Conservation (phyloP, 768 basidiomycete species). For the Dentipellis sp. region DNA sequence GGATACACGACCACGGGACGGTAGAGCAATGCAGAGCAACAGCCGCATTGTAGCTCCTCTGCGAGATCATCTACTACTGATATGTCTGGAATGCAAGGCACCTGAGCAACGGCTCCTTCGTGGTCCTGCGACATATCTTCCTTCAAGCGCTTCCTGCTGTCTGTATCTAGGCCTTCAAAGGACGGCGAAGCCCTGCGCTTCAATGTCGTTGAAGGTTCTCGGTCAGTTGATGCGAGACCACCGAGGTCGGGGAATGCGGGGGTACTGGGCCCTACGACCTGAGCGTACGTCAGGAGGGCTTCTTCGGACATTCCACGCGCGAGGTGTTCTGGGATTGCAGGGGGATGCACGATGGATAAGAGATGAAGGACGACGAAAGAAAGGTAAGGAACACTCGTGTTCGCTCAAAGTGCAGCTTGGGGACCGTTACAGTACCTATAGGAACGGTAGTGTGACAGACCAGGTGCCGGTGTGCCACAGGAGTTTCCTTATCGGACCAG, state of each 20-base stretch:
- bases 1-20: conserved; percentile 74
- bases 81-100: conserved; percentile 5
- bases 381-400: no score
- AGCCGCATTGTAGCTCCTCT: conserved; percentile 77
- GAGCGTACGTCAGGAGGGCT: neutral
- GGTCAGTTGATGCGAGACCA: neutral
- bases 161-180: conserved; percentile 7
- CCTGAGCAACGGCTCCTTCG: neutral
- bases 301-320: neutral
- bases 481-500: neutral
- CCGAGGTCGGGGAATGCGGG: conserved; percentile 29
- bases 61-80: conserved; percentile 52
- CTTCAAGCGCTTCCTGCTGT: conserved; percentile 10
- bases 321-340: no score
- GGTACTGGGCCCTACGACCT: neutral
- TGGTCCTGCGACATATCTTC: conserved; percentile 10
- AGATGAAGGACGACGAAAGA: no score
- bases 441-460: neutral
- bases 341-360: no score
- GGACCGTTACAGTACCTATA: neutral
- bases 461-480: neutral
- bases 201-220: conserved; percentile 2
- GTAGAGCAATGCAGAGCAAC: conserved; percentile 77
- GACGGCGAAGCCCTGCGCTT: conserved; percentile 13
- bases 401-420: no score